Evolutionary conservation across 257 asterid genomes (phyloP), one percentile per base, ranked within the genome.

Genomic region (Primulina huaijiensis): DNA sequence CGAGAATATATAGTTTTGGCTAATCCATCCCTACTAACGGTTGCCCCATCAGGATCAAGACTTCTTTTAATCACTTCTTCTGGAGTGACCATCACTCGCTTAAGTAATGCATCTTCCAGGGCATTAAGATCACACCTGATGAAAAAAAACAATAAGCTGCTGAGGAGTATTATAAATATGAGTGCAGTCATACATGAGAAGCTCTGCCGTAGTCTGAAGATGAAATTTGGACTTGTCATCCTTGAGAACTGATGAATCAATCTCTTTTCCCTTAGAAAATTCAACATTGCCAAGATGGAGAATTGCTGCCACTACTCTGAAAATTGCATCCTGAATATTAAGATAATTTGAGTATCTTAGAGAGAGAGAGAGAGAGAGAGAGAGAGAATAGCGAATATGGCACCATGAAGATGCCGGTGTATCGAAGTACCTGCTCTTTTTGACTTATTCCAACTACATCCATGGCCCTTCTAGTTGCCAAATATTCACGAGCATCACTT

Each of bases 61-160:
- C 99, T 89, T 88, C 95, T 89, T 82, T 94, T 94, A 74, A 90
- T 94, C 78, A 94, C 98, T 82, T 93, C 97, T 85, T 94, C 99
- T 58, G 96, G 99, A 60, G 97, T 90, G 77, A 90, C 95, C 99
- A 93, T 89, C 73, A 91, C 96, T 77, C 99, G 95, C 80, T 87
- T 94, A 82, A 94, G 70, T 73, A 90, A 62, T 70, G 97, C 99
- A 81, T 94, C 97, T 84, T 90, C 90, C 73, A 90, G 74, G 71
- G 87, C 85, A 57, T 50, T 67, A 82, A 62, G 83, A 79, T 90
- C 96, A 69, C 96, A 87, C 99, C 99, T 94, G 64, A 74, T 46
- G 77, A 62, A 37, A 62, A 75, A 30, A 79, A 64, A 64, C 43
- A 60, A 21, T 55, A 78, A 43, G 57, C 55, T 23, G 20, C 30